Percentiles rank a stretch among this genome's conserved stretches.
These are phyloP conservation scores for Euphrasia arctica DNA, from an alignment of 305 asterid species.

Conservation along the genomic window DNA sequence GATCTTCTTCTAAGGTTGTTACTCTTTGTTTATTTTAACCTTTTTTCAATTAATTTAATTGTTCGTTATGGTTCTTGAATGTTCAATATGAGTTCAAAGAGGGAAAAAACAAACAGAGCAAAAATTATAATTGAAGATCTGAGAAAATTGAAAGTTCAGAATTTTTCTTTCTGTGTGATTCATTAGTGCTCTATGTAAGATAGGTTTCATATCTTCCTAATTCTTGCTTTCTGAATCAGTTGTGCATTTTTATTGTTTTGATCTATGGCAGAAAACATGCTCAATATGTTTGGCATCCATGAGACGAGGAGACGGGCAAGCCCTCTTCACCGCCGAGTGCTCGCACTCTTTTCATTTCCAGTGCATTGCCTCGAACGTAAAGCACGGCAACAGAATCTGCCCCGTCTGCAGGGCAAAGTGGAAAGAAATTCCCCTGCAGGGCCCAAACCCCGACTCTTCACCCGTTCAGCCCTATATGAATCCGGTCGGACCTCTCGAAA, in stretches of 20 bases:
- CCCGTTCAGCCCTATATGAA: constrained; percentile 42
- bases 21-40: constrained; percentile 13
- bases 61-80: constrained; percentile 1
- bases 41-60: constrained; percentile 5
- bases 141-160: constrained; percentile 7
- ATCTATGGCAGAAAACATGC: constrained; percentile 58
- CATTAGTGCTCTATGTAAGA: neutral
- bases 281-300: constrained; percentile 76
- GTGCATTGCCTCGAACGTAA: constrained; percentile 80
- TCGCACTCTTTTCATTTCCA: constrained; percentile 90
- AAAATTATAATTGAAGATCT: constrained; percentile 9
- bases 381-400: constrained; percentile 83
- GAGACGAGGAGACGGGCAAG: constrained; percentile 83
- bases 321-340: constrained; percentile 89
- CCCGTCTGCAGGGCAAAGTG: constrained; percentile 88
- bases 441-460: constrained; percentile 46
- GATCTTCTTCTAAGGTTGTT: constrained; percentile 90
- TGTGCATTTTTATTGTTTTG: constrained; percentile 20
- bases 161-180: neutral
- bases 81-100: too few relatives aligned
- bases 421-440: constrained; percentile 73
- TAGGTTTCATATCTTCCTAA: neutral
- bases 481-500: constrained; percentile 55
- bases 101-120: too few relatives aligned
- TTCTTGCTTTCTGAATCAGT: neutral